Base-by-base conservation (phyloP, 768 basidiomycete genomes). In the Tricholoma saponaceum region DNA sequence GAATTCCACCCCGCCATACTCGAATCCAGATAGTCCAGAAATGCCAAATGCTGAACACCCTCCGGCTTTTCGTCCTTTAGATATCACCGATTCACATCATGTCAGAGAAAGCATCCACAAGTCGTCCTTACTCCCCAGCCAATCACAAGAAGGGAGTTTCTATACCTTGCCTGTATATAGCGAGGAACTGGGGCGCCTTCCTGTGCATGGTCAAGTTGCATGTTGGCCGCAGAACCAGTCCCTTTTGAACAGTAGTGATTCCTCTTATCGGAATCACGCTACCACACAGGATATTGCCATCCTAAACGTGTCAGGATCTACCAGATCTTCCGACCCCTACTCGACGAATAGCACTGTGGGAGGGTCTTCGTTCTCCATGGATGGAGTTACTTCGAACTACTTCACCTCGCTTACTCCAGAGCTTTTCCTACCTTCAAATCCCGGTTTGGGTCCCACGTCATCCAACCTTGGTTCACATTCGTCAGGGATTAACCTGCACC, bases 131-230 rank as follows among this genome's bases (percentile, higher is more conserved):
- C 52, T 3, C 37, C 18, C 28, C 5, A 13, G 39, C 46, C 54
- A 55, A 18, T 20, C 49, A 5, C 43, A 56, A n/a, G 32, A 55
- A 20, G 25, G 56, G 30, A 18, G 39, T 41, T 51, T 60, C 9
- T 70, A 67, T 33, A 55, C 73, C 1, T 69, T 87, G 4, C 86
- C 86, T 0, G 69, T 85, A n/a, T 83, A 86, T 64, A 84, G 79
- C 66, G 75, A 82, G 47, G 85, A 87, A 41, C 70, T 86, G 1
- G 85, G 81, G 0, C 69, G 79, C 5, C 61, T 86, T 0, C 85
- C 86, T 1, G 54, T 76, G 5, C 72, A 75, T 57, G 69, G 70
- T 0, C 69, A 72, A 20, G 63, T 69, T n/a, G 60, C 26, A 35
- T 35, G 12, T 35, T 35, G 4, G 35, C 35, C 35, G 4, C 35